Evolutionary conservation across 2,329 filamentous ascomycete genomes (phyloP).

Genomic region (Colletotrichum scovillei): DNA sequence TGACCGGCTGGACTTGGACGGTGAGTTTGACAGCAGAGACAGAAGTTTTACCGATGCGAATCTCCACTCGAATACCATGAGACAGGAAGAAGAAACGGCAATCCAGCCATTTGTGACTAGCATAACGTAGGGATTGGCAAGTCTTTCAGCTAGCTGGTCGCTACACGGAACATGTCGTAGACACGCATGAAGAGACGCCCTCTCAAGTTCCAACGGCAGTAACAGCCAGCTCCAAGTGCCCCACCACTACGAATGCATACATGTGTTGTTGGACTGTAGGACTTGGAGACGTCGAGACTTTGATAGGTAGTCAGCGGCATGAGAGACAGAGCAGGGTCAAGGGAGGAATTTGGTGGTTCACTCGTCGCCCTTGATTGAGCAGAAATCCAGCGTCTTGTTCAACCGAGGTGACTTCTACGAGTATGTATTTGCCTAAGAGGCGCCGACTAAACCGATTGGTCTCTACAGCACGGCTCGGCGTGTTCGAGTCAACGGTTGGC

Average conservation of each 20-base stretch:
- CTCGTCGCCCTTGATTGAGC: not conserved
- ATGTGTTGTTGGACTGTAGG: not conserved
- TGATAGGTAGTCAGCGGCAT: not conserved
- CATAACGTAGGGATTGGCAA: conserved; percentile 9
- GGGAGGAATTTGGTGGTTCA: not conserved
- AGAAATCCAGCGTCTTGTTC: conserved; percentile 7
- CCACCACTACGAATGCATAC: not conserved
- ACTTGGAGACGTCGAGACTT: not conserved
- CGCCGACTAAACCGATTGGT: conserved; percentile 10
- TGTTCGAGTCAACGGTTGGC: conserved; percentile 21
- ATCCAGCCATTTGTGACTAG: conserved; percentile 12
- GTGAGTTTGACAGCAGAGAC: conserved; percentile 15
- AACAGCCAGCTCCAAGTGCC: not conserved
- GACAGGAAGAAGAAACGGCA: conserved; percentile 29
- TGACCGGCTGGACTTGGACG: not conserved
- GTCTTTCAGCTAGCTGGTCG: conserved; percentile 9
- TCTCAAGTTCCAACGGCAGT: not conserved
- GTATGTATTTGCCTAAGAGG: not conserved
- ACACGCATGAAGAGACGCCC: conserved; percentile 18
- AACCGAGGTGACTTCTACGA: conserved; percentile 7
- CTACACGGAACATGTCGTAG: conserved; percentile 25
- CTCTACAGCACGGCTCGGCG: conserved; percentile 7
- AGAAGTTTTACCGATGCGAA: not conserved
- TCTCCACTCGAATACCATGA: not conserved
- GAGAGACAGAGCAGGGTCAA: conserved; percentile 24